Conservation (phyloP, 805 yeast genomes). For the Dipodascopsis tothii region DNA sequence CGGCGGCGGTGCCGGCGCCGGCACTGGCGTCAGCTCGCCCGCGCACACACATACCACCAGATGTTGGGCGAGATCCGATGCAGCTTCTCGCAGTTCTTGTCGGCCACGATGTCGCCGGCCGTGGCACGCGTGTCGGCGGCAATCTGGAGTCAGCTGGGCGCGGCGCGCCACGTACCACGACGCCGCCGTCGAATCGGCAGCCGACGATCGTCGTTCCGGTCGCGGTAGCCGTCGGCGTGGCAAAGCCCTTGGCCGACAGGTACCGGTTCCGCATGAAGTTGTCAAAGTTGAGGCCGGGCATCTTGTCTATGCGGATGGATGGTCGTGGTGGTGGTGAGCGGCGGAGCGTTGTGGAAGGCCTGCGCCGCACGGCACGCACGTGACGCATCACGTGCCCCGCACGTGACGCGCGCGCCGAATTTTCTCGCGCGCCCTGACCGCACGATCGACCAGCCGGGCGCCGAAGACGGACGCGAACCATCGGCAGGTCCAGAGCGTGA, state of each 20-base stretch:
- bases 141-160: slow-evolving; percentile 34
- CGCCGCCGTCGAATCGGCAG: slow-evolving; percentile 86
- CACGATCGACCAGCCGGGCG: too few relatives aligned
- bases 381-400: too few relatives aligned
- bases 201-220: slow-evolving; percentile 99
- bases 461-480: too few relatives aligned
- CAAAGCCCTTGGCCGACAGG: slow-evolving; percentile 63
- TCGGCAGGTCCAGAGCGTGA: too few relatives aligned
- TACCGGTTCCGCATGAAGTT: slow-evolving; percentile 83
- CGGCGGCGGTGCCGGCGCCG: slow-evolving; percentile 99
- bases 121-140: slow-evolving; percentile 99
- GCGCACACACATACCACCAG: slow-evolving; percentile 41
- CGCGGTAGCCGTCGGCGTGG: slow-evolving; percentile 82
- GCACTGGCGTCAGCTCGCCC: slow-evolving; percentile 47
- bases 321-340: background rate
- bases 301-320: slow-evolving; percentile 1
- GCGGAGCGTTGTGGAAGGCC: too few relatives aligned
- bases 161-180: slow-evolving; percentile 40
- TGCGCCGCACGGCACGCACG: too few relatives aligned
- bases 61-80: slow-evolving; percentile 78
- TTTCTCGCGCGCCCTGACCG: too few relatives aligned
- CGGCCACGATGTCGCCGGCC: slow-evolving; percentile 92
- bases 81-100: slow-evolving; percentile 92
- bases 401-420: too few relatives aligned
- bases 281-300: slow-evolving; percentile 75